Conservation (phyloP, 306 rosid species). For the Sesbania bispinosa region DNA sequence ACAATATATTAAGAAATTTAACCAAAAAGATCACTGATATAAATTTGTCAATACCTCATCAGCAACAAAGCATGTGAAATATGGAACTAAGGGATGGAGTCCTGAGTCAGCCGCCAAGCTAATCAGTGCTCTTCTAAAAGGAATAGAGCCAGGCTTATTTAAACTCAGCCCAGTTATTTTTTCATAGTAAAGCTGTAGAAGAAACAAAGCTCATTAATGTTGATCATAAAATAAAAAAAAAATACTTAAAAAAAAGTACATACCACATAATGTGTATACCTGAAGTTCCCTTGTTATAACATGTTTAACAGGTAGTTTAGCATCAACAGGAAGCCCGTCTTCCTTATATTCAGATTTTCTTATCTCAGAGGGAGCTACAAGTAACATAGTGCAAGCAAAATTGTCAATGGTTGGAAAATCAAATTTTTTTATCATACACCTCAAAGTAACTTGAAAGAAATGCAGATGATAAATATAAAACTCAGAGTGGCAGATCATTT, state of each 20-base stretch:
- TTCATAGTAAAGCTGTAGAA: slow-evolving; percentile 72
- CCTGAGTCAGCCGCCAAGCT: slow-evolving; percentile 85
- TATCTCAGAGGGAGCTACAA: slow-evolving; percentile 54
- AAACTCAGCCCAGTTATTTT: slow-evolving; percentile 61
- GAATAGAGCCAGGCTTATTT: slow-evolving; percentile 58
- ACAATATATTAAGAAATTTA: neutral
- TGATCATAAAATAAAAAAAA: slow-evolving; percentile 10
- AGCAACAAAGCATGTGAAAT: slow-evolving; percentile 67
- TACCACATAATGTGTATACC: slow-evolving; percentile 39
- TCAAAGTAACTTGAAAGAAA: neutral
- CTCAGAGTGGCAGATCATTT: neutral
- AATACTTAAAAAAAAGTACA: neutral
- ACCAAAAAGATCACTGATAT: neutral
- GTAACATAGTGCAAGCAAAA: slow-evolving; percentile 26
- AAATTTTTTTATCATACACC: slow-evolving; percentile 5
- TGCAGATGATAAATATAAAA: slow-evolving; percentile 5
- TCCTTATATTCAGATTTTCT: slow-evolving; percentile 71
- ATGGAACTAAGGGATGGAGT: slow-evolving; percentile 86
- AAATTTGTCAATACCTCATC: slow-evolving; percentile 62
- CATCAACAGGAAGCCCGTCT: slow-evolving; percentile 63
- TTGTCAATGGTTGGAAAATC: slow-evolving; percentile 14
- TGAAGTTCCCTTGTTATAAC: slow-evolving; percentile 76
- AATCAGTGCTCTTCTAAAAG: slow-evolving; percentile 63
- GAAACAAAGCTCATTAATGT: slow-evolving; percentile 19
- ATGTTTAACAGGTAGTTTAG: slow-evolving; percentile 73